phyloP scores from a whole-genome alignment of 495 filamentous ascomycete species.

The Umbilicaria muhlenbergii region DNA sequence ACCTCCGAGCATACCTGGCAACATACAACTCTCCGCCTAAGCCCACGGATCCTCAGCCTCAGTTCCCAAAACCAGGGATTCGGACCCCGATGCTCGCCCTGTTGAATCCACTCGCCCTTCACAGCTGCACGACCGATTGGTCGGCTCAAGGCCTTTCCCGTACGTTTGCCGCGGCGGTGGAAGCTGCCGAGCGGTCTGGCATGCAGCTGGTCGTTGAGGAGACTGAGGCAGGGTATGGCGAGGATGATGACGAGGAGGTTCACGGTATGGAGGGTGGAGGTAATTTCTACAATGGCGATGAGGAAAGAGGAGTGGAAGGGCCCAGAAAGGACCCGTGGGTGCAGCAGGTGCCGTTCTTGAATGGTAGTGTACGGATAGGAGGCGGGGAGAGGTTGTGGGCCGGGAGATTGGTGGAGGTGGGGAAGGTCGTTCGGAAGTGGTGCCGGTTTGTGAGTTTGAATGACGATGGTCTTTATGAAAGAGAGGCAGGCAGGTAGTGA shows the following conservation, averaged over 20 bases:
- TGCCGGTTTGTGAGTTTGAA: constrained; percentile 37
- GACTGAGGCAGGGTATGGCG: constrained; percentile 13
- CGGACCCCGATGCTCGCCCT: constrained; percentile 37
- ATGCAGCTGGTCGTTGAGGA: constrained; percentile 21
- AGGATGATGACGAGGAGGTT: constrained; percentile 14
- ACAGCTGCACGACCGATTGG: constrained; percentile 62
- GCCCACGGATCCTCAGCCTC: constrained; percentile 11
- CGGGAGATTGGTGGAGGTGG: constrained; percentile 51
- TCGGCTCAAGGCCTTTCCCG: constrained; percentile 68
- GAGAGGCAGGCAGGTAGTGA: neutral
- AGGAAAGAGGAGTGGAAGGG: too few relatives aligned
- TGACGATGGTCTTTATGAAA: neutral
- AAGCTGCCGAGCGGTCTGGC: constrained; percentile 32
- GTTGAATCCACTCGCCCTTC: constrained; percentile 49
- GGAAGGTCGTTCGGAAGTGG: constrained; percentile 54
- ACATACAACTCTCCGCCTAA: constrained; percentile 25
- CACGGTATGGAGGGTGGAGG: constrained; percentile 7
- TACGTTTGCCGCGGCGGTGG: constrained; percentile 51
- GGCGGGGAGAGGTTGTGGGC: constrained; percentile 42
- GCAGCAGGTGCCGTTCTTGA: constrained; percentile 46
- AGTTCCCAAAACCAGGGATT: neutral
- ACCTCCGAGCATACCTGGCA: constrained; percentile 60
- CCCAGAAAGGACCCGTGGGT: constrained; percentile 27
- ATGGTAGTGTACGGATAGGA: constrained; percentile 36
- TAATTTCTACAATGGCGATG: neutral